phyloP scores from a whole-genome alignment of 23 red algal species.

The Gracilaria vermiculophylla region DNA sequence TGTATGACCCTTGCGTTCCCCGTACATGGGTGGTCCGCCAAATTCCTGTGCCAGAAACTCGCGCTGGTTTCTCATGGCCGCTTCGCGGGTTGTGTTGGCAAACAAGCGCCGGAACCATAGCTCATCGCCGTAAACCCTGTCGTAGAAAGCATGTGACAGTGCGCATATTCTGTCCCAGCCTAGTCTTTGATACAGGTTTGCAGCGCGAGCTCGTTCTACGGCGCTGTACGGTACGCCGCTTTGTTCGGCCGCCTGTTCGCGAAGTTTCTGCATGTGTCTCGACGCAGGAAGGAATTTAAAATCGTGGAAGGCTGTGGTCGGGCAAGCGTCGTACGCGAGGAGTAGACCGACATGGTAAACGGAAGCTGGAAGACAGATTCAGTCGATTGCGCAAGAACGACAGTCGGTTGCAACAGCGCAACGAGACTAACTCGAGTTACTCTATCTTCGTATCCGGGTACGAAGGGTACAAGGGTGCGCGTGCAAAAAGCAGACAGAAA shows the following conservation, averaged over 20 bases:
- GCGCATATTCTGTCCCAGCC: constrained; percentile 22
- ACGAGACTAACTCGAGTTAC: too few species aligned
- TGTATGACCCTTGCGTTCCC: constrained; percentile 46
- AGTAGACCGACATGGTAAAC: too few species aligned
- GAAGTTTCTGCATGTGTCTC: constrained; percentile 47
- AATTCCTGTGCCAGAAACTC: constrained; percentile 72
- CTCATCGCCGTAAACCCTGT: constrained; percentile 46
- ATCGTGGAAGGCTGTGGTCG: too few species aligned
- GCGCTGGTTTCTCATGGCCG: constrained; percentile 52
- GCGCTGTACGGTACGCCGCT: constrained; percentile 52
- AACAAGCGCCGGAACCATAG: constrained; percentile 62
- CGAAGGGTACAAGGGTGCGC: too few species aligned
- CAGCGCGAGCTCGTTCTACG: constrained; percentile 47
- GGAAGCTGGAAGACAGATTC: too few species aligned
- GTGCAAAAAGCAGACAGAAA: too few species aligned
- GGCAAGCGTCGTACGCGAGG: too few species aligned
- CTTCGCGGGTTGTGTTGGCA: constrained; percentile 61
- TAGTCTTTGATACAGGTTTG: constrained; percentile 40
- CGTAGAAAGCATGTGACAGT: constrained; percentile 51
- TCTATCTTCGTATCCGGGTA: too few species aligned
- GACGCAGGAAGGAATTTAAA: too few species aligned
- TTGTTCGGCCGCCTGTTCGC: background rate
- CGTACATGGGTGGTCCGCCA: constrained; percentile 51
- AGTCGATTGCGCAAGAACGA: too few species aligned
- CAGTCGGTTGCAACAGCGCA: too few species aligned